Conservation (phyloP, 805 yeast species). For the Schwanniomyces yamadae region DNA sequence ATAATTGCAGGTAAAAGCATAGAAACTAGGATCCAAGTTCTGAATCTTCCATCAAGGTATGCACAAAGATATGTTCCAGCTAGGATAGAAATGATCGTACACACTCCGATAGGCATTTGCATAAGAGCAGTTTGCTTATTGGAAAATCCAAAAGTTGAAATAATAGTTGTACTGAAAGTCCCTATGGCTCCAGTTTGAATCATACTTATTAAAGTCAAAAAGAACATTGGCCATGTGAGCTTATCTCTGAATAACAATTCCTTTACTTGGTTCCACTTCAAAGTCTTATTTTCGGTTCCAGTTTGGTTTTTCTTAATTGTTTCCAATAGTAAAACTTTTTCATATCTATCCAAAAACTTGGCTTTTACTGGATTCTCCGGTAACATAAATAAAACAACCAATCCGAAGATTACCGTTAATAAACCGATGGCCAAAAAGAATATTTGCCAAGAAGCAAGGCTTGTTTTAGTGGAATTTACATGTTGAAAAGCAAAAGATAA, state of each 20-base stretch:
- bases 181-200: constrained; percentile 53
- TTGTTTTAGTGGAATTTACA: constrained; percentile 27
- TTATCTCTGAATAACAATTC: constrained; percentile 48
- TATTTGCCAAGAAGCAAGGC: constrained; percentile 58
- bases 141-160: constrained; percentile 51
- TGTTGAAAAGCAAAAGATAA: constrained; percentile 54
- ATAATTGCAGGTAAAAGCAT: constrained; percentile 35
- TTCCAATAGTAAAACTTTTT: constrained; percentile 42
- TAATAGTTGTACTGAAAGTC: constrained; percentile 52
- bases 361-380: constrained; percentile 49
- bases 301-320: constrained; percentile 49
- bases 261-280: constrained; percentile 43
- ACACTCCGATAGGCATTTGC: constrained; percentile 60
- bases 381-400: constrained; percentile 38
- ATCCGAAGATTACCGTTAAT: constrained; percentile 51
- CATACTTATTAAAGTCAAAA: constrained; percentile 46
- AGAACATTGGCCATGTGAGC: constrained; percentile 49
- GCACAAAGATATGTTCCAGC: constrained; percentile 32
- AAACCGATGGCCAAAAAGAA: constrained; percentile 57
- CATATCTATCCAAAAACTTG: constrained; percentile 39
- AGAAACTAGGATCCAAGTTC: constrained; percentile 22
- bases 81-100: constrained; percentile 35
- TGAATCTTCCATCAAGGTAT: constrained; percentile 19
- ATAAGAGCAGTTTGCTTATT: constrained; percentile 44
- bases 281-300: constrained; percentile 49